Conservation (phyloP, 1,284 basidiomycete genomes). For the Pulchroboletus neoregius region DNA sequence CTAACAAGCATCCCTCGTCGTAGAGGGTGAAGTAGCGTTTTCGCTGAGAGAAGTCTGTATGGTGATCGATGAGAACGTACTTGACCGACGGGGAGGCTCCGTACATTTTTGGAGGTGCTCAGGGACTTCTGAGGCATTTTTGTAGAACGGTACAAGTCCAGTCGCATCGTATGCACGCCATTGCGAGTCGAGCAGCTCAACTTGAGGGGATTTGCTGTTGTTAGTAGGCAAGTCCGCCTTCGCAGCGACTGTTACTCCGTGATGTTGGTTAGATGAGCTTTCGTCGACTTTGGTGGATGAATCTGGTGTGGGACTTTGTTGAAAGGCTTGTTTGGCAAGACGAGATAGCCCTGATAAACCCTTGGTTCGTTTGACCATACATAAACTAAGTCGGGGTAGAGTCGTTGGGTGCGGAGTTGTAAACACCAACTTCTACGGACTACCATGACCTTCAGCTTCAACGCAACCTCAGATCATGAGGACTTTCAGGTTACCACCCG, state of each 20-base stretch:
- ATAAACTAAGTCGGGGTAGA: not conserved
- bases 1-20: slow-evolving; percentile 71
- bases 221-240: not conserved
- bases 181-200: not conserved
- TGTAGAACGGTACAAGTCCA: slow-evolving; percentile 68
- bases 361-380: slow-evolving; percentile 39
- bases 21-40: slow-evolving; percentile 80
- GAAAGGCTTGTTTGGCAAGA: slow-evolving; percentile 46
- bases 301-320: slow-evolving; percentile 15
- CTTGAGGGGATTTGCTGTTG: not conserved
- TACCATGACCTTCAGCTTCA: too few relatives aligned
- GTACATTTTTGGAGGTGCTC: slow-evolving; percentile 77
- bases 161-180: slow-evolving; percentile 54
- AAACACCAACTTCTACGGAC: not conserved
- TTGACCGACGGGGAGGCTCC: slow-evolving; percentile 27
- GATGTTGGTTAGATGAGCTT: not conserved
- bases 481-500: not conserved
- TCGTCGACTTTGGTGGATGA: slow-evolving; percentile 6
- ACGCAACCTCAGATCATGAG: not conserved
- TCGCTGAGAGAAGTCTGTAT: slow-evolving; percentile 80
- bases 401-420: slow-evolving; percentile 15
- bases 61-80: not conserved
- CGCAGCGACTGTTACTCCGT: not conserved
- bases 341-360: slow-evolving; percentile 49
- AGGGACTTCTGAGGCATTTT: slow-evolving; percentile 62